Conservation (phyloP, 768 basidiomycete species). For the Imleria badia region DNA sequence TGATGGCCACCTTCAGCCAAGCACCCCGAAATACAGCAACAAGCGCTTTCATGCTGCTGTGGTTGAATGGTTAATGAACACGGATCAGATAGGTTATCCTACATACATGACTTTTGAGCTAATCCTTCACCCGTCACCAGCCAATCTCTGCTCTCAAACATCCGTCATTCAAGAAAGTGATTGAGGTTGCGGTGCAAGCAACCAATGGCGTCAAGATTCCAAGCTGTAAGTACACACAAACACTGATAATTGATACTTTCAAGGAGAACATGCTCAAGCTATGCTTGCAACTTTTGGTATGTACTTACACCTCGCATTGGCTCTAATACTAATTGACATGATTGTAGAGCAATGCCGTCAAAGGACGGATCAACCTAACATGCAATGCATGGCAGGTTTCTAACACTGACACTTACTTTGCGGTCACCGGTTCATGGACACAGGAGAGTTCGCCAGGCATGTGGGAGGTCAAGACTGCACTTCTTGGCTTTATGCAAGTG, state of each 20-base stretch:
- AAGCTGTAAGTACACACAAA: not conserved
- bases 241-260: not conserved
- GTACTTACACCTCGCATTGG: no score
- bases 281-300: not conserved
- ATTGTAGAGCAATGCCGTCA: not conserved
- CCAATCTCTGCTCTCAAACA: not conserved
- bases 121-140: no score
- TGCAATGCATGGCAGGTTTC: slow-evolving; percentile 1
- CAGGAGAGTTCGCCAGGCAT: not conserved
- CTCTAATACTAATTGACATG: not conserved
- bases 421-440: not conserved
- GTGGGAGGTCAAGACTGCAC: not conserved
- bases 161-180: not conserved
- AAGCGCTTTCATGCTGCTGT: not conserved
- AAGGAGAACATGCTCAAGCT: not conserved
- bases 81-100: not conserved
- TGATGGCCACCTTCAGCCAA: not conserved
- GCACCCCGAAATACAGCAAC: not conserved
- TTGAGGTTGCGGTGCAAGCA: not conserved
- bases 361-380: slow-evolving; percentile 23
- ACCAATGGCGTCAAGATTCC: not conserved
- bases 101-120: no score
- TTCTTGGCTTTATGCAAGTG: slow-evolving; percentile 32
- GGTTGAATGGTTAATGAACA: not conserved
- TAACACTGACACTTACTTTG: not conserved